phyloP scores from a whole-genome alignment of 768 basidiomycete genomes.

The Agaricus bisporus region DNA sequence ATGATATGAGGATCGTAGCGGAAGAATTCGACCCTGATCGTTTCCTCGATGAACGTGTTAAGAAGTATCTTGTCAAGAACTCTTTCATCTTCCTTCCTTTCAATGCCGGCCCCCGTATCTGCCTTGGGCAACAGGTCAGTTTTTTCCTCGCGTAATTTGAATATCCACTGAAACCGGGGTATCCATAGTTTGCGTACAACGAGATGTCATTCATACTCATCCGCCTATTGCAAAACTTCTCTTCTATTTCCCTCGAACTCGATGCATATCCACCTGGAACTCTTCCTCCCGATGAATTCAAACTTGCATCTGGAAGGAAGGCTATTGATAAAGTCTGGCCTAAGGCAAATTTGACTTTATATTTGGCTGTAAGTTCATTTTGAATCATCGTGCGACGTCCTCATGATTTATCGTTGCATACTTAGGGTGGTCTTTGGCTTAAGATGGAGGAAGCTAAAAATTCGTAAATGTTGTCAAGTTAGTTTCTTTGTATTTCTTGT shows the following conservation, averaged over 20 bases:
- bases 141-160: neutral
- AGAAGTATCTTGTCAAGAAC: constrained; percentile 56
- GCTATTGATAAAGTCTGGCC: constrained; percentile 44
- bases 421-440: constrained; percentile 51
- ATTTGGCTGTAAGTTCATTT: constrained; percentile 29
- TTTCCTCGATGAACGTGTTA: constrained; percentile 58
- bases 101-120: constrained; percentile 55
- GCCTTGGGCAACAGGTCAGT: constrained; percentile 51
- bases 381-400: neutral
- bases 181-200: constrained; percentile 45
- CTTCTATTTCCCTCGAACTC: constrained; percentile 37
- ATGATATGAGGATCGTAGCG: constrained; percentile 27
- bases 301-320: constrained; percentile 37
- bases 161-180: neutral
- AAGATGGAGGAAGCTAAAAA: constrained; percentile 32
- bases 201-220: constrained; percentile 62
- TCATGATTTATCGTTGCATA: neutral
- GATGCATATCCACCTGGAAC: constrained; percentile 40
- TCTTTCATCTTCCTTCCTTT: constrained; percentile 70
- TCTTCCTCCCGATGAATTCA: constrained; percentile 43
- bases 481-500: neutral
- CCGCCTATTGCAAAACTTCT: constrained; percentile 56
- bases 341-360: constrained; percentile 51
- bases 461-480: neutral
- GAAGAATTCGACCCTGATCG: constrained; percentile 67